Evolutionary conservation across 257 asterid genomes (phyloP).

Genomic region (Osmanthus fragrans): DNA sequence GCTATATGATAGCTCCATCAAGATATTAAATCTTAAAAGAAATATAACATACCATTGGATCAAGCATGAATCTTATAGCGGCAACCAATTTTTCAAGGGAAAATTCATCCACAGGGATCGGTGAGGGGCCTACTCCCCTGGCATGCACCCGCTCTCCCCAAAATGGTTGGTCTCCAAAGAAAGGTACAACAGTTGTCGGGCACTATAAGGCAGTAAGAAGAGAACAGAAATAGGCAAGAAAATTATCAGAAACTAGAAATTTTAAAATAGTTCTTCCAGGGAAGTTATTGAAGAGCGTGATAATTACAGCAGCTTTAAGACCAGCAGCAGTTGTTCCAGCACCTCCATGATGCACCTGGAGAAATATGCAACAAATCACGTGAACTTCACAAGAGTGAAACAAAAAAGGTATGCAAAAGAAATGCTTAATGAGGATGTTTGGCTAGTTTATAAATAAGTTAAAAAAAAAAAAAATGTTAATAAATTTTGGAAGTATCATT

Average conservation of each 20-base stretch:
- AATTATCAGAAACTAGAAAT: neutral
- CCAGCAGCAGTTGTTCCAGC: constrained; percentile 99
- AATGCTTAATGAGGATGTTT: neutral
- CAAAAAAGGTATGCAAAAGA: neutral
- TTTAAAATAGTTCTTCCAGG: neutral
- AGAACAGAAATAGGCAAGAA: neutral
- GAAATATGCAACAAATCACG: constrained; percentile 20
- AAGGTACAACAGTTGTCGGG: constrained; percentile 89
- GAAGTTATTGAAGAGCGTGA: neutral
- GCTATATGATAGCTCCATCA: neutral
- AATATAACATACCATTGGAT: constrained; percentile 45
- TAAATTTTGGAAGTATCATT: neutral
- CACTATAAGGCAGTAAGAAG: constrained; percentile 44
- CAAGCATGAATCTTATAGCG: constrained; percentile 83
- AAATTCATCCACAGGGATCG: constrained; percentile 80
- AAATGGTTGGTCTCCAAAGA: constrained; percentile 91
- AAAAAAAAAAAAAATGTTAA: no score
- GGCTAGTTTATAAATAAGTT: neutral
- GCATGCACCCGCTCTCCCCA: constrained; percentile 93
- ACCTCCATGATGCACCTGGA: constrained; percentile 94
- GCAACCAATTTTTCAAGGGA: constrained; percentile 71
- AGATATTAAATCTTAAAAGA: neutral
- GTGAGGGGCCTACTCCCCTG: constrained; percentile 88
- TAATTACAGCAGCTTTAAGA: constrained; percentile 79
- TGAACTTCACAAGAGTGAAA: neutral